Evolutionary conservation across 345 rosid species (phyloP).

Genomic region (Ricinus communis): DNA sequence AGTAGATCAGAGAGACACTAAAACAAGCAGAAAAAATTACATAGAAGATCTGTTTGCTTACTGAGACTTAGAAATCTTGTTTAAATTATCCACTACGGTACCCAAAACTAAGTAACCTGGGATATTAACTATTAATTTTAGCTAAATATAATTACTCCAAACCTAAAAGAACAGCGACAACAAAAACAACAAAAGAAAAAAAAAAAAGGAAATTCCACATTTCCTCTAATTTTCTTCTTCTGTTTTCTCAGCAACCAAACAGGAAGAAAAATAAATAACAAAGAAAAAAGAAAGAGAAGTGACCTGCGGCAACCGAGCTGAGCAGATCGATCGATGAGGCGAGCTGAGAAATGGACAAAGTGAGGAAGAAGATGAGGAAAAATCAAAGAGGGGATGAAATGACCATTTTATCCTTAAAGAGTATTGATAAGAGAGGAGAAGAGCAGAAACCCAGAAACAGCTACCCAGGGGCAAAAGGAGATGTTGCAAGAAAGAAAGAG

Average conservation of each 20-base stretch:
- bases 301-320: not conserved
- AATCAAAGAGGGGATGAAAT: not conserved
- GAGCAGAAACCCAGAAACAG: not conserved
- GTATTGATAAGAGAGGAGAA: not conserved
- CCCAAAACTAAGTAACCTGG: too few species aligned
- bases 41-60: too few species aligned
- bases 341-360: too few species aligned
- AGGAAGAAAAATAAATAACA: not conserved
- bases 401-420: constrained; percentile 26
- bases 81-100: too few species aligned
- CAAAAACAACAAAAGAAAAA: not conserved
- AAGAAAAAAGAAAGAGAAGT: not conserved
- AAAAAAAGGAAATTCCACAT: not conserved
- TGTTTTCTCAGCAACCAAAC: constrained; percentile 9
- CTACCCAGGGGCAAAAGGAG: constrained; percentile 1
- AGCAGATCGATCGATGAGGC: constrained; percentile 6
- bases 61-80: too few species aligned
- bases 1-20: too few species aligned
- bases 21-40: too few species aligned
- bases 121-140: too few species aligned
- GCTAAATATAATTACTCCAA: too few species aligned
- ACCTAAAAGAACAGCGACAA: too few species aligned
- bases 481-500: not conserved
- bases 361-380: not conserved
- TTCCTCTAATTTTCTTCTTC: not conserved